Evolutionary conservation across 208 protist genomes (phyloP).

Genomic region (Wallacemonas sp.): DNA sequence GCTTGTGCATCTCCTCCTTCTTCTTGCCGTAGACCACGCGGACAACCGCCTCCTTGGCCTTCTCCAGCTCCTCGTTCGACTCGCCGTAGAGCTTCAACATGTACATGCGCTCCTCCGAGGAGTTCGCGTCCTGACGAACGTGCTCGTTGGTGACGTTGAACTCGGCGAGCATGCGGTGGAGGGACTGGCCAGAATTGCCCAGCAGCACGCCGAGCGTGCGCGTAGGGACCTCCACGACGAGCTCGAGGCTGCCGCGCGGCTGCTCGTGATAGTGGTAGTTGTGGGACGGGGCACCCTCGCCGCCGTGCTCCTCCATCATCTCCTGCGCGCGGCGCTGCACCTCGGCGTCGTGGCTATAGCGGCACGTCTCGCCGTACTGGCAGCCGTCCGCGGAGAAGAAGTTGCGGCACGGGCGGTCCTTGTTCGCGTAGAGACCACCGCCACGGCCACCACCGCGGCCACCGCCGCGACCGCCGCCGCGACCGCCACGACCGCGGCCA

Average conservation of each 20-base stretch:
- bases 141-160: slow-evolving; percentile 76
- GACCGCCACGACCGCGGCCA: slow-evolving; percentile 29
- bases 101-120: slow-evolving; percentile 54
- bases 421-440: slow-evolving; percentile 17
- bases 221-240: slow-evolving; percentile 9
- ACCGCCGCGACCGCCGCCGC: slow-evolving; percentile 41
- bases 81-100: slow-evolving; percentile 65
- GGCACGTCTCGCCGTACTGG: slow-evolving; percentile 82
- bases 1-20: slow-evolving; percentile 72
- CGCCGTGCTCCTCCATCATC: slow-evolving; percentile 15
- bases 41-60: slow-evolving; percentile 68
- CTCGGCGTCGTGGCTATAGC: slow-evolving; percentile 70
- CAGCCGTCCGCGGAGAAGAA: slow-evolving; percentile 68
- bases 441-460: slow-evolving; percentile 30
- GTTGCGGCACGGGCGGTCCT: slow-evolving; percentile 66
- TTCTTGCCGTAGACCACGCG: slow-evolving; percentile 55
- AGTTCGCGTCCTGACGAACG: slow-evolving; percentile 59
- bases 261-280: slow-evolving; percentile 11
- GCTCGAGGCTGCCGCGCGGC: slow-evolving; percentile 8
- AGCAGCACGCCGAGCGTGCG: slow-evolving; percentile 8
- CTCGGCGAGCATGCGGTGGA: slow-evolving; percentile 16
- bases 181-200: slow-evolving; percentile 4
- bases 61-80: slow-evolving; percentile 52
- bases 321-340: slow-evolving; percentile 35
- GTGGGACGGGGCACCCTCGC: neutral